Percentiles rank a stretch among this genome's conserved stretches.
phyloP scores from a whole-genome alignment of 1,284 basidiomycete species.

The Cystobasidium pallidum region DNA sequence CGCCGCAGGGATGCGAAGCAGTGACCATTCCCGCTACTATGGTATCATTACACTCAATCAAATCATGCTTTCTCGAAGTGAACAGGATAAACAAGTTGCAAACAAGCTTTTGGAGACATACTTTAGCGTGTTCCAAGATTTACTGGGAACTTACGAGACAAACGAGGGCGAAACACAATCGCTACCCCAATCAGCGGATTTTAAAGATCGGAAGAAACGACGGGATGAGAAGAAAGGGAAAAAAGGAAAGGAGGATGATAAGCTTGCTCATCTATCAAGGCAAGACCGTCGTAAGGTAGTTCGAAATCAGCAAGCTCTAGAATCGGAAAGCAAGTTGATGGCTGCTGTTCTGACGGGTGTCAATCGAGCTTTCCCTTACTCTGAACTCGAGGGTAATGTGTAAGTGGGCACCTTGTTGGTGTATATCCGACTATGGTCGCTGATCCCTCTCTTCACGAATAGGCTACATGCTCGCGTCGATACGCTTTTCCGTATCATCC shows the following conservation, averaged over 20 bases:
- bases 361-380: conserved; percentile 92
- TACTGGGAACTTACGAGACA: conserved; percentile 63
- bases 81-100: conserved; percentile 74
- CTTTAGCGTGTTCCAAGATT: conserved; percentile 91
- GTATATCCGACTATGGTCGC: conserved; percentile 31
- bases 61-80: conserved; percentile 72
- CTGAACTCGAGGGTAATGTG: conserved; percentile 68
- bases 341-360: conserved; percentile 92
- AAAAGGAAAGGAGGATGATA: conserved; percentile 49
- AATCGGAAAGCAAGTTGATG: conserved; percentile 78
- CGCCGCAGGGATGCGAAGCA: conserved; percentile 51
- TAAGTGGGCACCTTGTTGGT: conserved; percentile 54
- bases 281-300: conserved; percentile 57
- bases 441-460: conserved; percentile 10
- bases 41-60: conserved; percentile 93
- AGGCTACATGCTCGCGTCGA: conserved; percentile 87
- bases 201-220: conserved; percentile 47
- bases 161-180: conserved; percentile 51
- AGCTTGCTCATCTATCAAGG: conserved; percentile 51
- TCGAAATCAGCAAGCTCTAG: conserved; percentile 70
- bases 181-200: conserved; percentile 28
- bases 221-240: conserved; percentile 50
- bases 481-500: conserved; percentile 92
- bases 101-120: conserved; percentile 84
- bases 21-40: conserved; percentile 80